phyloP scores from a whole-genome alignment of 2,329 filamentous ascomycete species.

The Microsporum ferrugineum region DNA sequence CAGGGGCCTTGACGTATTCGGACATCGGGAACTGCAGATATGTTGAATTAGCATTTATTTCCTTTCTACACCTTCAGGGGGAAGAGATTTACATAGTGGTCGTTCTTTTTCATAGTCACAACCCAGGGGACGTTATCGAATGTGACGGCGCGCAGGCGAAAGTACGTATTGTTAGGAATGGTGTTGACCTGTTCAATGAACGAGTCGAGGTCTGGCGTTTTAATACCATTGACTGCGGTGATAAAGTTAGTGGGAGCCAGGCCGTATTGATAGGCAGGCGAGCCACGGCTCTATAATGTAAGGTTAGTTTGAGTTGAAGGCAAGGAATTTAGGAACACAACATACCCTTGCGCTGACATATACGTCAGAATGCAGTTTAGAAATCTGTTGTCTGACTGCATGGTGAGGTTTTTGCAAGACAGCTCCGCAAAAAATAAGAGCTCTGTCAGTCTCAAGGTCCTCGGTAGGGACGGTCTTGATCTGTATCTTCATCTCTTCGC shows the following conservation, averaged over 20 bases:
- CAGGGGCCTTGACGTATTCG: slow-evolving; percentile 50
- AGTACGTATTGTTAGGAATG: slow-evolving; percentile 96
- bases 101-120: slow-evolving; percentile 99
- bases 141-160: slow-evolving; percentile 91
- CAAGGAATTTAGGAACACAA: background rate
- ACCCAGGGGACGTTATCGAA: slow-evolving; percentile 99
- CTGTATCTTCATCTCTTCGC: slow-evolving; percentile 62
- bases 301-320: background rate
- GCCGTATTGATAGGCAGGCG: slow-evolving; percentile 77
- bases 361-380: slow-evolving; percentile 88
- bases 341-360: slow-evolving; percentile 72
- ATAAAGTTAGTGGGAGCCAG: slow-evolving; percentile 96
- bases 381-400: slow-evolving; percentile 93
- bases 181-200: slow-evolving; percentile 73
- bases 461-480: slow-evolving; percentile 79
- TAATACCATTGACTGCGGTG: slow-evolving; percentile 81
- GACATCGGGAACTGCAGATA: slow-evolving; percentile 48
- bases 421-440: slow-evolving; percentile 89
- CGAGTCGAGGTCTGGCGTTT: slow-evolving; percentile 67
- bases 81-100: slow-evolving; percentile 59
- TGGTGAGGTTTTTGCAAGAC: slow-evolving; percentile 89
- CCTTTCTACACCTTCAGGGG: background rate
- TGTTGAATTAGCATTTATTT: background rate
- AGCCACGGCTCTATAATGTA: slow-evolving; percentile 52
- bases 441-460: slow-evolving; percentile 83